These are phyloP conservation scores for Fonsecaea erecta DNA, from an alignment of 2,329 filamentous ascomycete species.

Conservation along the genomic window DNA sequence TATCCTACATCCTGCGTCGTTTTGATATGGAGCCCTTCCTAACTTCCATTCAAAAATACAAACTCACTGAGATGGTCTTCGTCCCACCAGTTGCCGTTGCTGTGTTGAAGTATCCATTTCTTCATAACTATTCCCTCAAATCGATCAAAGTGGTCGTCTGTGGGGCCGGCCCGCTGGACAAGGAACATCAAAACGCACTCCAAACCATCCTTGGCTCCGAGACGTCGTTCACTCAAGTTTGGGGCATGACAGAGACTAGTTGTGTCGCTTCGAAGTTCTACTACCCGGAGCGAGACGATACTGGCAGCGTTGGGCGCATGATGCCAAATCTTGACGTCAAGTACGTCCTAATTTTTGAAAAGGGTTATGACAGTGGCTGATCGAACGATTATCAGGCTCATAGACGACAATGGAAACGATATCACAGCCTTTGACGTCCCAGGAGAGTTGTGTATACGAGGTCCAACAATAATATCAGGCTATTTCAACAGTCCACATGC, in stretches of 20 bases:
- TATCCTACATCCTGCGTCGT: constrained; percentile 54
- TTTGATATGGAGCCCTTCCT: constrained; percentile 51
- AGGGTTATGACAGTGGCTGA: background rate
- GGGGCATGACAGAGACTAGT: constrained; percentile 60
- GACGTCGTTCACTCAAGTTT: constrained; percentile 55
- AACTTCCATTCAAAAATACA: constrained; percentile 46
- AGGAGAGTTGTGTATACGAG: constrained; percentile 55
- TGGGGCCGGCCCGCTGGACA: constrained; percentile 57
- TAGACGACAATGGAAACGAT: constrained; percentile 62
- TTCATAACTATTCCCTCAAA: constrained; percentile 39
- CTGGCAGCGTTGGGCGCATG: constrained; percentile 29
- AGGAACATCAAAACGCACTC: constrained; percentile 47
- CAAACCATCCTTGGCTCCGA: constrained; percentile 48
- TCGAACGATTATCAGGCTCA: constrained; percentile 42
- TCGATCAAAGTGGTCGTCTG: constrained; percentile 51
- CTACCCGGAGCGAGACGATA: constrained; percentile 26
- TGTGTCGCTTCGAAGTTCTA: constrained; percentile 31
- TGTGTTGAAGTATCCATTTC: constrained; percentile 37
- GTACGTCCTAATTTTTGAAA: constrained; percentile 2
- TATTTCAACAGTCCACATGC: constrained; percentile 48
- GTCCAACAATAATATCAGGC: constrained; percentile 44
- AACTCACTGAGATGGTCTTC: constrained; percentile 55
- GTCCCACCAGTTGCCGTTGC: constrained; percentile 53
- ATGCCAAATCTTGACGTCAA: constrained; percentile 31
- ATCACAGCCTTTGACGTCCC: constrained; percentile 56